Conservation (phyloP, 1,284 basidiomycete genomes). For the Puccinia novopanici region DNA sequence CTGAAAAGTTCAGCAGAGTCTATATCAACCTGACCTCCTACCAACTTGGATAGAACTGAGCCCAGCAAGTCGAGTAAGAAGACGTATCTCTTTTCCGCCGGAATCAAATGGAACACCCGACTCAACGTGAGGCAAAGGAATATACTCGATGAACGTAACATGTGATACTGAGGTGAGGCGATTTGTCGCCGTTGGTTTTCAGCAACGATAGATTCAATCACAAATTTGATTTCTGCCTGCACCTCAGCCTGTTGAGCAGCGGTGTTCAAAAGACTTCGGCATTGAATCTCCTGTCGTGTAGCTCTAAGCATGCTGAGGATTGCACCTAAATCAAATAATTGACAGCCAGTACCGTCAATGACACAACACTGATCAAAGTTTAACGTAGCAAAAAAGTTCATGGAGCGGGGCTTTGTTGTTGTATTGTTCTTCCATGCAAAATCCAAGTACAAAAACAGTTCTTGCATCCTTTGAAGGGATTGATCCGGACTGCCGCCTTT, state of each 20-base stretch:
- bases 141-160: conserved; percentile 79
- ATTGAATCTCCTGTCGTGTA: conserved; percentile 68
- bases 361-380: conserved; percentile 49
- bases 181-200: conserved; percentile 85
- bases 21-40: conserved; percentile 67
- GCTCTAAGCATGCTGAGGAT: conserved; percentile 65
- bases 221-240: conserved; percentile 70
- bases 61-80: conserved; percentile 84
- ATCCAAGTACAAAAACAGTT: conserved; percentile 49
- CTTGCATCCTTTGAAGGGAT: conserved; percentile 51
- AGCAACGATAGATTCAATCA: conserved; percentile 76
- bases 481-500: conserved; percentile 49
- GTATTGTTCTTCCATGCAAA: conserved; percentile 45
- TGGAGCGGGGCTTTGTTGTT: conserved; percentile 29
- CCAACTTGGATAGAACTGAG: conserved; percentile 63
- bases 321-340: conserved; percentile 45
- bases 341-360: conserved; percentile 47
- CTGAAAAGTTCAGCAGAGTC: conserved; percentile 64
- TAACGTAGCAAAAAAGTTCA: conserved; percentile 40
- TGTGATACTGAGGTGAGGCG: conserved; percentile 69
- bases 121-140: conserved; percentile 77
- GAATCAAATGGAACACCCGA: conserved; percentile 78
- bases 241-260: conserved; percentile 70
- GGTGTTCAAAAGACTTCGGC: conserved; percentile 70
- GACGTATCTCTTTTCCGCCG: conserved; percentile 75